Conservation (phyloP, 768 basidiomycete species). For the Daedaleopsis sinensis region DNA sequence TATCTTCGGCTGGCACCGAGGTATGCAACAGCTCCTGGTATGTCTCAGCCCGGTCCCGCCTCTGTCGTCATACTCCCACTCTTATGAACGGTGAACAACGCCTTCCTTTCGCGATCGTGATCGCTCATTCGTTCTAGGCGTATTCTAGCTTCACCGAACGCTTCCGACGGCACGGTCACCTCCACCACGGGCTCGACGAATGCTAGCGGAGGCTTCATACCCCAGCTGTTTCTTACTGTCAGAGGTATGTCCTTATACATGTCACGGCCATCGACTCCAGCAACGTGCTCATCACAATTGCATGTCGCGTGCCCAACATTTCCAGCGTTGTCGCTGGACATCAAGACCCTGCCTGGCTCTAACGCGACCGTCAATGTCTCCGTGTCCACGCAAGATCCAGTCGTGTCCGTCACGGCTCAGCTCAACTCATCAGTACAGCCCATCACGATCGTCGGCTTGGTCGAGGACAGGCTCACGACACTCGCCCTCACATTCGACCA, state of each 20-base stretch:
- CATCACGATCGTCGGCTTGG: constrained; percentile 21
- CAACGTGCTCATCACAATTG: not conserved
- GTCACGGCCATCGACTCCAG: not conserved
- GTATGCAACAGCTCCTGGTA: constrained; percentile 24
- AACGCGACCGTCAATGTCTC: constrained; percentile 22
- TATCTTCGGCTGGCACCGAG: constrained; percentile 15
- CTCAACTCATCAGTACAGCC: constrained; percentile 22
- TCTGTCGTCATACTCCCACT: not conserved
- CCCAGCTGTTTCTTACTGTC: constrained; percentile 24
- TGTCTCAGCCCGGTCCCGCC: constrained; percentile 2
- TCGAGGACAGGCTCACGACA: constrained; percentile 22
- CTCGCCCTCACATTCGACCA: constrained; percentile 20
- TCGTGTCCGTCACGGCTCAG: constrained; percentile 18
- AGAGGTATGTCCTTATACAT: constrained; percentile 13
- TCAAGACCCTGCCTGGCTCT: constrained; percentile 18
- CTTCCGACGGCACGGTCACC: constrained; percentile 18
- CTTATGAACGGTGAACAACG: not conserved
- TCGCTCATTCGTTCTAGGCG: no score
- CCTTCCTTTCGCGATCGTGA: not conserved
- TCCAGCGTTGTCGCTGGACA: constrained; percentile 19
- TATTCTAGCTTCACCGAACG: constrained; percentile 14
- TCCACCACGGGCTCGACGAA: constrained; percentile 22
- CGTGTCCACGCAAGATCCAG: constrained; percentile 19
- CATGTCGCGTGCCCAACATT: no score
- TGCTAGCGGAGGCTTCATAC: constrained; percentile 20